These are phyloP conservation scores for Nannizzia gypsea DNA, from an alignment of 2,329 filamentous ascomycete genomes.

Conservation along the genomic window DNA sequence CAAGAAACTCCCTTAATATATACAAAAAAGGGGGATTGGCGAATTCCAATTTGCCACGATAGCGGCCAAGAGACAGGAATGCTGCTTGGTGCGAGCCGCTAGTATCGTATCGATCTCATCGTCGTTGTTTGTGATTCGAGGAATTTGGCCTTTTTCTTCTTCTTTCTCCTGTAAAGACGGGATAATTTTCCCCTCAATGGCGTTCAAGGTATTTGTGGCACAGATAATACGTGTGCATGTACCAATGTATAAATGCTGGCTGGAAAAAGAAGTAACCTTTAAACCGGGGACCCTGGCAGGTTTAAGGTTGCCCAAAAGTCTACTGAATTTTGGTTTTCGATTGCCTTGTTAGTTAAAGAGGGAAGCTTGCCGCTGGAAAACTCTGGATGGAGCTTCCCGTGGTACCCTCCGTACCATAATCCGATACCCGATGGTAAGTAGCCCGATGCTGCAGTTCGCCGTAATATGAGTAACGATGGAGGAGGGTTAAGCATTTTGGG, in stretches of 20 bases:
- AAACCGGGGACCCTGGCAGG: background rate
- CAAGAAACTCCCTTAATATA: background rate
- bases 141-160: background rate
- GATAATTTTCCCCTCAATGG: background rate
- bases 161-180: background rate
- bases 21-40: background rate
- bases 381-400: background rate
- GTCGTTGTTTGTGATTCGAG: background rate
- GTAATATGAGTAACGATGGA: background rate
- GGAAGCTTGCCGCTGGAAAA: background rate
- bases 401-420: background rate
- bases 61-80: background rate
- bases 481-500: background rate
- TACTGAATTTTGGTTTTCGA: background rate
- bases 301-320: background rate
- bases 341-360: background rate
- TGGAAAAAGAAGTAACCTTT: background rate
- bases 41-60: constrained; percentile 4
- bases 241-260: background rate
- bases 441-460: background rate
- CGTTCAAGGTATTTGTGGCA: background rate
- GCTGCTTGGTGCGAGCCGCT: background rate
- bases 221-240: background rate
- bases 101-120: background rate
- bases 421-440: background rate